These are phyloP conservation scores for Talaromyces piceae DNA, from an alignment of 2,329 filamentous ascomycete genomes.

Conservation along the genomic window DNA sequence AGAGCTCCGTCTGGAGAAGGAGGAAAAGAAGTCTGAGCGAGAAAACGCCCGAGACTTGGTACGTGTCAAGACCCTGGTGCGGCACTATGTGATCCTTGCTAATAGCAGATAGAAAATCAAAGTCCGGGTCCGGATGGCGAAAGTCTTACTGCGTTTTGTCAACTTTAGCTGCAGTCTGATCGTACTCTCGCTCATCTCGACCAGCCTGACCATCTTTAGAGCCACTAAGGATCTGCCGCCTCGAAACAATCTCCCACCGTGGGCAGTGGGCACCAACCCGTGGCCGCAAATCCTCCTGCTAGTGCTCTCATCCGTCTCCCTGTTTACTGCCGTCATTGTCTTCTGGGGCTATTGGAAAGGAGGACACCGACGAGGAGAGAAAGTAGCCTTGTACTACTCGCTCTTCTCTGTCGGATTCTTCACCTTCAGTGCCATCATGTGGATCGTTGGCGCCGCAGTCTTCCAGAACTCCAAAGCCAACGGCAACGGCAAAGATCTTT, in stretches of 20 bases:
- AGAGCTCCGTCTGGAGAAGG: conserved; percentile 79
- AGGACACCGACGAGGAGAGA: conserved; percentile 82
- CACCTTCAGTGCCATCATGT: conserved; percentile 85
- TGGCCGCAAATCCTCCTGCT: conserved; percentile 91
- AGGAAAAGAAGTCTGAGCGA: conserved; percentile 72
- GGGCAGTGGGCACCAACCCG: conserved; percentile 68
- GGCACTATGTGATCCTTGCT: not conserved
- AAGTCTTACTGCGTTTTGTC: conserved; percentile 88
- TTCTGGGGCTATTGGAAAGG: conserved; percentile 82
- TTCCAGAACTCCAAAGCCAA: conserved; percentile 71
- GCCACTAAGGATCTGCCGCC: conserved; percentile 66
- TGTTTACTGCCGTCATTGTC: conserved; percentile 69
- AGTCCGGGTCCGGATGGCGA: conserved; percentile 81
- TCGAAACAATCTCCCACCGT: conserved; percentile 75
- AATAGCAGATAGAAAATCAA: conserved; percentile 67
- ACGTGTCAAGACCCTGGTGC: conserved; percentile 39
- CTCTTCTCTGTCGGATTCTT: conserved; percentile 91
- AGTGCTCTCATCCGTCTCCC: conserved; percentile 68
- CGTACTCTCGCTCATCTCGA: conserved; percentile 79
- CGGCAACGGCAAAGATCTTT: conserved; percentile 77
- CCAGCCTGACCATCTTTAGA: conserved; percentile 90
- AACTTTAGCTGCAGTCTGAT: conserved; percentile 97
- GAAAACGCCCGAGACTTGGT: conserved; percentile 83
- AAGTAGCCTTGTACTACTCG: conserved; percentile 91
- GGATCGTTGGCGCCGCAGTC: conserved; percentile 76